phyloP scores from a whole-genome alignment of 2,329 filamentous ascomycete species.

The Fusarium sp. region DNA sequence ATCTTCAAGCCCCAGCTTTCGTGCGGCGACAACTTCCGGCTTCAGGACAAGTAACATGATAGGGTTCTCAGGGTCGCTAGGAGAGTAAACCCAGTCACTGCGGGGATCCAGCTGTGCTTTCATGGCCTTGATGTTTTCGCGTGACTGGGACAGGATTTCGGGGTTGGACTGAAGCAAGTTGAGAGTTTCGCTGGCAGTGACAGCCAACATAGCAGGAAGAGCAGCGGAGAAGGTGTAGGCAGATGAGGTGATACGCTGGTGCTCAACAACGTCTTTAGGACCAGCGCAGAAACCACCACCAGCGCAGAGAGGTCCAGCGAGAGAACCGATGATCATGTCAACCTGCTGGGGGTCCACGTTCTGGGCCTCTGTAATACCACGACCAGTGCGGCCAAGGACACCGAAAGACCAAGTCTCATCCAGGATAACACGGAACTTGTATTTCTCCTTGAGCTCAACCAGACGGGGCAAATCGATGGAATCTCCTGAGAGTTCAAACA shows the following conservation, averaged over 20 bases:
- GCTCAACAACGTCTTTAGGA: conserved; percentile 89
- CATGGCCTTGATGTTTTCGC: conserved; percentile 90
- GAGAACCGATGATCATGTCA: conserved; percentile 96
- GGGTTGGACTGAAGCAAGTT: conserved; percentile 87
- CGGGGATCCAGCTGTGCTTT: conserved; percentile 88
- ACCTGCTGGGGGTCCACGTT: conserved; percentile 94
- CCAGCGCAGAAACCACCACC: conserved; percentile 97
- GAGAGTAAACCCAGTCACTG: conserved; percentile 91
- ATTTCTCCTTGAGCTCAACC: conserved; percentile 92
- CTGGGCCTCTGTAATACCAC: conserved; percentile 93
- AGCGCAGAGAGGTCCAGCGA: conserved; percentile 89
- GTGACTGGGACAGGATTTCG: conserved; percentile 79
- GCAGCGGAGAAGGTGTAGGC: conserved; percentile 97
- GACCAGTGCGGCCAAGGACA: conserved; percentile 89
- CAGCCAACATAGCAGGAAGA: conserved; percentile 90
- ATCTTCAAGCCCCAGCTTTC: conserved; percentile 76
- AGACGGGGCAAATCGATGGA: conserved; percentile 86
- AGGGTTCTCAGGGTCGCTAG: conserved; percentile 85
- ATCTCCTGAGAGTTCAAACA: conserved; percentile 93
- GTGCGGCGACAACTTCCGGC: conserved; percentile 79
- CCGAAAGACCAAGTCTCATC: conserved; percentile 99
- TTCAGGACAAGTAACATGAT: conserved; percentile 87
- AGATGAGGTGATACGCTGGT: conserved; percentile 92
- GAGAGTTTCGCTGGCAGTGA: conserved; percentile 94
- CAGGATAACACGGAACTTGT: conserved; percentile 97